Percentiles rank a stretch among this genome's conserved stretches.
Conservation (phyloP, 768 basidiomycete genomes). For the Russula olivacea region DNA sequence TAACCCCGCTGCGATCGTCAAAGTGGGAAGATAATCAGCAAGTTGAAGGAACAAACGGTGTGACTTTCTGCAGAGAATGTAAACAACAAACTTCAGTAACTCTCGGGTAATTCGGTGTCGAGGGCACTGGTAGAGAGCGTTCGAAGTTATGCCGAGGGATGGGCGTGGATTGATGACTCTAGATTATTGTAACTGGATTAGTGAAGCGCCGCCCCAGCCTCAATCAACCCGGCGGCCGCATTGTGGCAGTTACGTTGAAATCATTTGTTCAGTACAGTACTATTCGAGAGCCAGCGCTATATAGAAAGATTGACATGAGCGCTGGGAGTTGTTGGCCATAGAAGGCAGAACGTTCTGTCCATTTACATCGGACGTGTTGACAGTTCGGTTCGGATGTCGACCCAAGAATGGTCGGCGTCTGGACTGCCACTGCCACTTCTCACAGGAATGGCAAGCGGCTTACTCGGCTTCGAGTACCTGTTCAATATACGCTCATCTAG, state of each 20-base stretch:
- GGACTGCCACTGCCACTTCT: background rate
- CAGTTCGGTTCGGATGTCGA: background rate
- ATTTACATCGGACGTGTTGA: background rate
- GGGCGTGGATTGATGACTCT: no score
- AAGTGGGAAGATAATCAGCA: background rate
- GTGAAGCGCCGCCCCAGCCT: no score
- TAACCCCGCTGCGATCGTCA: background rate
- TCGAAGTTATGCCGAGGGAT: background rate
- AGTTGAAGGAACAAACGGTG: background rate
- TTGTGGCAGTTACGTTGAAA: background rate
- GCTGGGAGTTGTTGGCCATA: background rate
- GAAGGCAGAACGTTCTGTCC: background rate
- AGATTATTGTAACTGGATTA: no score
- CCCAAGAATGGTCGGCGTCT: background rate
- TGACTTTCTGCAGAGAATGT: background rate
- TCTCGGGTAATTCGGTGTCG: background rate
- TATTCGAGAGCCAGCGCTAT: background rate
- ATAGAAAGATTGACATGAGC: background rate
- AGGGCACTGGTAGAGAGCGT: background rate
- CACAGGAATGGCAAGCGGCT: background rate
- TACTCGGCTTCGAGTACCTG: background rate
- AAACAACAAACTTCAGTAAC: background rate
- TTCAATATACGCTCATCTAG: background rate
- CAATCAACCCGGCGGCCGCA: background rate
- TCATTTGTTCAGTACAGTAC: background rate